These are phyloP conservation scores for Cerrena zonata DNA, from an alignment of 1,284 basidiomycete species.

Conservation along the genomic window DNA sequence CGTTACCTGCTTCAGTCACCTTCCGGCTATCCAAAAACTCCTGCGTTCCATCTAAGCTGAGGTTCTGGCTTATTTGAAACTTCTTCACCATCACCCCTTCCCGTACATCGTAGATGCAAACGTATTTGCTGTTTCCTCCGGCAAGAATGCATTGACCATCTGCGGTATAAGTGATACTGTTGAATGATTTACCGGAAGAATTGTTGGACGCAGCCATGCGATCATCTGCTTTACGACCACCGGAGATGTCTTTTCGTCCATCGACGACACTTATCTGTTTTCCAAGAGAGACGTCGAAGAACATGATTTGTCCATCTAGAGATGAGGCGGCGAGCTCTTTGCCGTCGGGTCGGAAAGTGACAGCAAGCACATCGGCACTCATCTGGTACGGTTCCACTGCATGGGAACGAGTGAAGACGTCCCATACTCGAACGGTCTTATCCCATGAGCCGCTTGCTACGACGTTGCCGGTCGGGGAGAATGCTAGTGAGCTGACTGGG, in stretches of 20 bases:
- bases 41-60: slow-evolving; percentile 90
- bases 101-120: slow-evolving; percentile 88
- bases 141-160: slow-evolving; percentile 91
- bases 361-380: slow-evolving; percentile 78
- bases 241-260: slow-evolving; percentile 88
- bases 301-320: slow-evolving; percentile 88
- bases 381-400: slow-evolving; percentile 85
- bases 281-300: slow-evolving; percentile 80
- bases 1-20: slow-evolving; percentile 75
- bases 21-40: slow-evolving; percentile 90
- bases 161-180: slow-evolving; percentile 88
- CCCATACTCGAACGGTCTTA: slow-evolving; percentile 65
- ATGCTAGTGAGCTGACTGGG: slow-evolving; percentile 82
- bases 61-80: slow-evolving; percentile 92
- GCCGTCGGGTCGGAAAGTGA: slow-evolving; percentile 92
- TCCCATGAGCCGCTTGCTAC: slow-evolving; percentile 79
- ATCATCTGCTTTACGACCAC: slow-evolving; percentile 87
- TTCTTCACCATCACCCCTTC: slow-evolving; percentile 93
- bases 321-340: slow-evolving; percentile 86
- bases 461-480: slow-evolving; percentile 86
- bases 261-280: slow-evolving; percentile 89
- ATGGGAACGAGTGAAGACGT: slow-evolving; percentile 80
- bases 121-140: slow-evolving; percentile 95
- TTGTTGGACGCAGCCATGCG: slow-evolving; percentile 86
- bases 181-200: slow-evolving; percentile 84